A percentile compares a stretch with the other conserved stretches of the same genome.
These are phyloP conservation scores for Ustilago hordei DNA, from an alignment of 1,284 basidiomycete species.

Conservation along the genomic window DNA sequence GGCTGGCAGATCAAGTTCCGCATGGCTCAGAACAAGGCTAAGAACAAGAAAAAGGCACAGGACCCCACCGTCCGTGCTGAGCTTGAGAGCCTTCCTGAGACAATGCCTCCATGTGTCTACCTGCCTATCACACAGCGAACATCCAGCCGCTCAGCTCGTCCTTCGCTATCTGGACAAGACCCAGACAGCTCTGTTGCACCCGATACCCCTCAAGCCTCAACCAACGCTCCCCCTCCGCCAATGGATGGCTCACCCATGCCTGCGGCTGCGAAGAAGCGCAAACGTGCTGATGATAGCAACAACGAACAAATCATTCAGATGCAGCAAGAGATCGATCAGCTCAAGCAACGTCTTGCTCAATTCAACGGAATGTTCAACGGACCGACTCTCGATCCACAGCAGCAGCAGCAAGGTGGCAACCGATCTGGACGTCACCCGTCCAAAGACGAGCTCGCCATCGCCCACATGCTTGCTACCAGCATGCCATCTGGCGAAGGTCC, in stretches of 20 bases:
- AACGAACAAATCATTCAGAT: conserved; percentile 42
- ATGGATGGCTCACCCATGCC: conserved; percentile 45
- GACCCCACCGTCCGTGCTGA: conserved; percentile 45
- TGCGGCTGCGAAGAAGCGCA: conserved; percentile 46
- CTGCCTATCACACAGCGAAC: conserved; percentile 47
- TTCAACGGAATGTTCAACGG: conserved; percentile 47
- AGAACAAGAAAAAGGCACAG: conserved; percentile 51
- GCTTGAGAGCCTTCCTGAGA: conserved; percentile 46
- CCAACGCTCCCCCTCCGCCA: conserved; percentile 17
- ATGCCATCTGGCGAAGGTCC: conserved; percentile 59
- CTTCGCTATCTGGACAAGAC: conserved; percentile 33
- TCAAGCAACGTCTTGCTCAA: conserved; percentile 48
- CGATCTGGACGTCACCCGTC: conserved; percentile 41
- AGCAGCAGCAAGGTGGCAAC: conserved; percentile 26
- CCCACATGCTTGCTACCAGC: conserved; percentile 59
- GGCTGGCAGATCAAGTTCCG: conserved; percentile 60
- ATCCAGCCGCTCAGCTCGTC: conserved; percentile 36
- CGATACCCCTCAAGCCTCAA: conserved; percentile 20
- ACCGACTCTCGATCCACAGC: conserved; percentile 24
- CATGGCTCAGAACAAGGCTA: conserved; percentile 54
- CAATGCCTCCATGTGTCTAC: conserved; percentile 54
- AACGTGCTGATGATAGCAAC: conserved; percentile 36
- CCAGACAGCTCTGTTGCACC: conserved; percentile 25
- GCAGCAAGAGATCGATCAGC: conserved; percentile 49
- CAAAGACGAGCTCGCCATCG: conserved; percentile 61